Conservation (phyloP, 2,329 filamentous ascomycete species). For the Verticillium nubilum region DNA sequence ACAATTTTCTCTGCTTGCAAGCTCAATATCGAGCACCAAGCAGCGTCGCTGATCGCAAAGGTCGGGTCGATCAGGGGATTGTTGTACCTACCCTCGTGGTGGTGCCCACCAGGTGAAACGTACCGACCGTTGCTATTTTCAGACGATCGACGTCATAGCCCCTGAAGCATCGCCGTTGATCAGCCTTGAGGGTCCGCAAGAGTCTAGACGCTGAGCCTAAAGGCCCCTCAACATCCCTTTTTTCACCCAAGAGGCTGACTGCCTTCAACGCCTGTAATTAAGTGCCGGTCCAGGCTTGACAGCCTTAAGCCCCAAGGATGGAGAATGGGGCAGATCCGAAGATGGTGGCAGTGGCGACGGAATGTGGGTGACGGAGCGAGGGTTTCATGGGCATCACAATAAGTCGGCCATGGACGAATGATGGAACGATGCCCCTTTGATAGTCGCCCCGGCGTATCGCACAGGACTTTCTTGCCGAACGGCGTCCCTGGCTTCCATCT, state of each 20-base stretch:
- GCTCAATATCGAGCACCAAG: not conserved
- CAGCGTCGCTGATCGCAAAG: not conserved
- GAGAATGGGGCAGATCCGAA: not conserved
- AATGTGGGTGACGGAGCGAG: not conserved
- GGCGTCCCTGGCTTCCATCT: not conserved
- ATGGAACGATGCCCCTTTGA: not conserved
- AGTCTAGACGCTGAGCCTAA: not conserved
- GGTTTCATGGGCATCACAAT: not conserved
- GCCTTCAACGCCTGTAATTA: not conserved
- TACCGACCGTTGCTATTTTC: not conserved
- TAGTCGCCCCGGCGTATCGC: not conserved
- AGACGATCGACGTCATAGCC: slow-evolving; percentile 1
- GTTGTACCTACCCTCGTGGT: not conserved
- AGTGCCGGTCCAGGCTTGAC: not conserved
- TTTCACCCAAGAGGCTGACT: not conserved
- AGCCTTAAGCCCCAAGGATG: not conserved
- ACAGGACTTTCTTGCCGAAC: not conserved
- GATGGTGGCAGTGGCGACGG: not conserved
- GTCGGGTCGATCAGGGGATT: not conserved
- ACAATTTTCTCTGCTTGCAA: not conserved
- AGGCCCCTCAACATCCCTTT: too few species aligned
- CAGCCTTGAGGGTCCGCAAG: not conserved
- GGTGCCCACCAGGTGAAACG: not conserved
- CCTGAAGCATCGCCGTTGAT: not conserved
- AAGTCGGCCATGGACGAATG: not conserved